Evolutionary conservation across 768 basidiomycete genomes (phyloP), one percentile per base, ranked within the genome.

Genomic region (Pulveroboletus sp.): DNA sequence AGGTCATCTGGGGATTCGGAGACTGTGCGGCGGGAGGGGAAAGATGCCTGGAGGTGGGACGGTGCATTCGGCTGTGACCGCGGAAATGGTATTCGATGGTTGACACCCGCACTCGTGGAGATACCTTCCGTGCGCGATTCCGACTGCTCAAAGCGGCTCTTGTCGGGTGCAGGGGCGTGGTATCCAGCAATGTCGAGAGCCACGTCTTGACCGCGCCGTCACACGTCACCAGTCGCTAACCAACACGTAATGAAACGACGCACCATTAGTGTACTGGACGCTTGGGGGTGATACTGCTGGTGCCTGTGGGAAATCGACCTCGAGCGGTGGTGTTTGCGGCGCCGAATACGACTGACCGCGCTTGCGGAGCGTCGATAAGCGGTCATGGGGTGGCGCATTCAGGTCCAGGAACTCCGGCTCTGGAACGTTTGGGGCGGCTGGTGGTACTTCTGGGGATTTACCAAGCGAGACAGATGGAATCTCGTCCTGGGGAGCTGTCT

Each of bases 361-460:
- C 46, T 54, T 55, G 40, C 59, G 66, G 36, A 51, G 59, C 3
- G 39, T 39, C 9, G 54, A 54, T 46, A 52, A 12, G 31, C 55
- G 65, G 12, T 57, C 44, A 8, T 47, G 40, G 1, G 39, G 24
- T 3, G 47, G 48, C 17, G 83, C 88, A 62, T 95, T 74, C 39
- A 96, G 76, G 66, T 96, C 92, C 46, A 96, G 73, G 60, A 87
- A 91, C 40, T 94, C 91, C 2, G 91, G 89, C 57, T 89, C 87
- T 39, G 69, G 70, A 24, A 59, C 59, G 41, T 58, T 59, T 32
- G 64, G 47, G 39, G 42, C 40, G 1, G 36, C 37, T 9, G 36
- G 54, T 9, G 47, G 46, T 8, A 27, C 14, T 10, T 59, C 49
- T 47, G 51, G 52, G 42, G 57, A 28, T 48, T 56, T 62, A 46